Percentiles rank a stretch among this genome's conserved stretches.
These are phyloP conservation scores for Rhizophagus prolifer DNA, from an alignment of 192 early-diverging fungal species.

Conservation along the genomic window DNA sequence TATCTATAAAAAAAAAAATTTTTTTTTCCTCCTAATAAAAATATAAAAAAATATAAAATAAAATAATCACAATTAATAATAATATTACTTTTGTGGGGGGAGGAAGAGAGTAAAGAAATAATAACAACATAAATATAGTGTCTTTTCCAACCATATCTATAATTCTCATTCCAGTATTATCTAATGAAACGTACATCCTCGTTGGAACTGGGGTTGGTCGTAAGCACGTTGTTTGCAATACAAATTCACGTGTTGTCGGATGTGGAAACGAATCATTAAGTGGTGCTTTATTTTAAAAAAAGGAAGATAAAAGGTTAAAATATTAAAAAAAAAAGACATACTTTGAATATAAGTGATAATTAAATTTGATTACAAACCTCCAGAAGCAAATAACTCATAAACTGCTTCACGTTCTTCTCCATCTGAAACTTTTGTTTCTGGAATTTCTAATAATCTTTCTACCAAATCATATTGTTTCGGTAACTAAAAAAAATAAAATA, in stretches of 20 bases:
- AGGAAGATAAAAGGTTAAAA: not conserved
- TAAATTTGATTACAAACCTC: slow-evolving; percentile 35
- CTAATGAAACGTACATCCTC: slow-evolving; percentile 22
- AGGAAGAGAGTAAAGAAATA: too few species aligned
- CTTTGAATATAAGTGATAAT: not conserved
- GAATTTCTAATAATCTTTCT: slow-evolving; percentile 45
- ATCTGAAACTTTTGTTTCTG: slow-evolving; percentile 45
- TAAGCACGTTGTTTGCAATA: slow-evolving; percentile 36
- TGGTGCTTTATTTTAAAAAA: slow-evolving; percentile 27
- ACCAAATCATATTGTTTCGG: slow-evolving; percentile 62
- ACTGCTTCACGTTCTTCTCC: slow-evolving; percentile 56
- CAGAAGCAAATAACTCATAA: slow-evolving; percentile 57
- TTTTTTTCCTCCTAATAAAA: too few species aligned
- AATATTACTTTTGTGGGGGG: too few species aligned
- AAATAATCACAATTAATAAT: too few species aligned
- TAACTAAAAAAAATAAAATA: slow-evolving; percentile 41
- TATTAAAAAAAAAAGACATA: not conserved
- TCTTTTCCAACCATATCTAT: slow-evolving; percentile 22
- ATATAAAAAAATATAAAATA: too few species aligned
- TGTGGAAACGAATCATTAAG: slow-evolving; percentile 47
- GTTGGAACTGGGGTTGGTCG: not conserved
- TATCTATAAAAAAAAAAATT: too few species aligned
- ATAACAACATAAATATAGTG: not conserved
- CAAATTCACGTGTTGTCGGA: slow-evolving; percentile 57
- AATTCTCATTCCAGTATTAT: slow-evolving; percentile 16